Conservation (phyloP, 805 yeast genomes). For the Candida broadrunensis region DNA sequence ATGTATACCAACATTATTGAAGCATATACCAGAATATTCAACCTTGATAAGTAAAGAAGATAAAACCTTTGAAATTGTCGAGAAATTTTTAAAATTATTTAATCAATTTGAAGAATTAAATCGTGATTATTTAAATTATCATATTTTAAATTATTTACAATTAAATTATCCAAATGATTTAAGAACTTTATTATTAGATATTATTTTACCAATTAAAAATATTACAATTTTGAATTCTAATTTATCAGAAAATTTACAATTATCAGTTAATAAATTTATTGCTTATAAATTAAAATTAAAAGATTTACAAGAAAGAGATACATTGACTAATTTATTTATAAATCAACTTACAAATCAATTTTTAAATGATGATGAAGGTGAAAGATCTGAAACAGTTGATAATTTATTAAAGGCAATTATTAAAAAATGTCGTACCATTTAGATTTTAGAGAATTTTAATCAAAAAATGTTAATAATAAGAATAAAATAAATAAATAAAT, state of each 20-base stretch:
- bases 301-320: constrained; percentile 24
- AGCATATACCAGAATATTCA: constrained; percentile 21
- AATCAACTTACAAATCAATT: constrained; percentile 23
- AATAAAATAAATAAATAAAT: no score
- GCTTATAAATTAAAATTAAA: constrained; percentile 51
- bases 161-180: constrained; percentile 35
- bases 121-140: constrained; percentile 62
- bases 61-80: constrained; percentile 37
- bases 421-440: constrained; percentile 27
- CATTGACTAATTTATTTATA: constrained; percentile 28
- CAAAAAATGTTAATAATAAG: no score
- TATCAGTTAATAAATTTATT: constrained; percentile 66
- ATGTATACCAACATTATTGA: constrained; percentile 28
- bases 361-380: constrained; percentile 15
- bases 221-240: constrained; percentile 31
- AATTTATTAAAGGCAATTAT: constrained; percentile 38
- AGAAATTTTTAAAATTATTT: constrained; percentile 51
- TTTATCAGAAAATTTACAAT: constrained; percentile 62
- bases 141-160: constrained; percentile 56
- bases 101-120: constrained; percentile 70
- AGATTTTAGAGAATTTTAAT: no score
- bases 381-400: constrained; percentile 21
- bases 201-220: constrained; percentile 66
- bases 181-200: constrained; percentile 48
- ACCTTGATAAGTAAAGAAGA: constrained; percentile 28